Base-by-base conservation (phyloP, 352 stramenopile species). In the Globisporangium nodosum region DNA sequence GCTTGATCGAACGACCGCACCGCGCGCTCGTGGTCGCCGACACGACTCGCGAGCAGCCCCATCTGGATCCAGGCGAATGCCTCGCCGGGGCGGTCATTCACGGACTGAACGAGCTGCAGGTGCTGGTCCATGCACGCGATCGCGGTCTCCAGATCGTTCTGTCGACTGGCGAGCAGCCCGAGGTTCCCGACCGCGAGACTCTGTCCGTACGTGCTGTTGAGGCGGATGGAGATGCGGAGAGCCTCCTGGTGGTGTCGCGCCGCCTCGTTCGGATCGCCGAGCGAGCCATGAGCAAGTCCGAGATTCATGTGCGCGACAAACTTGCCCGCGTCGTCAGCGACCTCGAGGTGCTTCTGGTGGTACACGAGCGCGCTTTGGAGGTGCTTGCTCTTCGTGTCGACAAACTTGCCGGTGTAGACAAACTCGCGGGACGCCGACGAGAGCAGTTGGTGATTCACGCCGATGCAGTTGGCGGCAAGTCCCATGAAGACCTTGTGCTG, bases 241-340 rank as follows among this genome's bases (percentile, higher is more conserved):
- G 85, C 86, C 62, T 97, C 85, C 56, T 97, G 88, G 56, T 95
- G 84, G 56, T 96, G 84, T 18, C 78, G 75, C 20, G 88, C 87
- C 39, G 85, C 86, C 52, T 88, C 76, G 46, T 85, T 81, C 35
- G 81, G 76, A 9, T 80, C 69, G 13, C 72, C 68, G 9, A 96
- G 65, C 3, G 85, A 87, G 4, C 80, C 80, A 2, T 80, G 74
- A n/a, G 85, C 83, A 18, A 97, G 73, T 6, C 87, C 85, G 27
- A 97, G 55, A 58, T 97, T 97, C 37, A 92, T 66, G 54, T 94
- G 73, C 4, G 86, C 81, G n/a, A 96, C 81, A 37, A 94, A 96
- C 49, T 86, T 90, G 20, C 88, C 87, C 5, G 87, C 87, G 50
- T 94, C 86, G 51, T 96, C 87, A 3, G 82, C 78, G 18, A 79